These are phyloP conservation scores for Pythium sp. DNA, from an alignment of 352 stramenopile species.

Conservation along the genomic window DNA sequence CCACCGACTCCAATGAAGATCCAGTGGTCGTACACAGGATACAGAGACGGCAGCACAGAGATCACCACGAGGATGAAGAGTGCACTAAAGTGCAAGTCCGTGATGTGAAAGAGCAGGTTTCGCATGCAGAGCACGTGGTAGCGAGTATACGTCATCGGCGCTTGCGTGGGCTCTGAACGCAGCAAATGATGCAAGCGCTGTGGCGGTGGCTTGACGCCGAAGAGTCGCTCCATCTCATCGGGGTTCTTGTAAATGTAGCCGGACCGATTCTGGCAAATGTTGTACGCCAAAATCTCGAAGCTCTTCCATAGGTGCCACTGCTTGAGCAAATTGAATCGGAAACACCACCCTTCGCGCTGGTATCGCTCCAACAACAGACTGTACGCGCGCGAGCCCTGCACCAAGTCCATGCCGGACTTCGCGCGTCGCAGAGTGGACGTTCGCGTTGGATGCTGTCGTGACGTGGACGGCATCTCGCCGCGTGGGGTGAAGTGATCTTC, in stretches of 20 bases:
- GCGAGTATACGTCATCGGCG: constrained; percentile 60
- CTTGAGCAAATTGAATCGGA: constrained; percentile 76
- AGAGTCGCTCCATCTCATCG: constrained; percentile 76
- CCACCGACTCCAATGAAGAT: constrained; percentile 72
- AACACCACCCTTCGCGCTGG: constrained; percentile 75
- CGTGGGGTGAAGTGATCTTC: constrained; percentile 23
- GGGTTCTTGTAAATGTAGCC: constrained; percentile 90
- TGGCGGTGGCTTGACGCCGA: constrained; percentile 37
- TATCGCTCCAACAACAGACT: constrained; percentile 72
- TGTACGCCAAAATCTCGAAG: constrained; percentile 87
- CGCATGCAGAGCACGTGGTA: constrained; percentile 86
- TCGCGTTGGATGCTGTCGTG: constrained; percentile 13
- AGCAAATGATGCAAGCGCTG: constrained; percentile 11
- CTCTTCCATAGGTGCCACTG: constrained; percentile 87
- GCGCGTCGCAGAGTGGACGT: constrained; percentile 33
- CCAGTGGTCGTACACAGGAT: constrained; percentile 61
- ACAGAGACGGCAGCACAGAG: constrained; percentile 59
- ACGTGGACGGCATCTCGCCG: constrained; percentile 8
- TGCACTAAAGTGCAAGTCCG: constrained; percentile 71
- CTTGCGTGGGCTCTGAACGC: constrained; percentile 22
- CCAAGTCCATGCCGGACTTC: constrained; percentile 75
- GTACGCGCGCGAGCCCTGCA: constrained; percentile 70
- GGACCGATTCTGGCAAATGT: constrained; percentile 84
- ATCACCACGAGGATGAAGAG: constrained; percentile 79
- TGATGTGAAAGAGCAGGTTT: constrained; percentile 81